Evolutionary conservation across 768 basidiomycete species (phyloP), one percentile per base, ranked within the genome.

Genomic region (Mycena indigotica): DNA sequence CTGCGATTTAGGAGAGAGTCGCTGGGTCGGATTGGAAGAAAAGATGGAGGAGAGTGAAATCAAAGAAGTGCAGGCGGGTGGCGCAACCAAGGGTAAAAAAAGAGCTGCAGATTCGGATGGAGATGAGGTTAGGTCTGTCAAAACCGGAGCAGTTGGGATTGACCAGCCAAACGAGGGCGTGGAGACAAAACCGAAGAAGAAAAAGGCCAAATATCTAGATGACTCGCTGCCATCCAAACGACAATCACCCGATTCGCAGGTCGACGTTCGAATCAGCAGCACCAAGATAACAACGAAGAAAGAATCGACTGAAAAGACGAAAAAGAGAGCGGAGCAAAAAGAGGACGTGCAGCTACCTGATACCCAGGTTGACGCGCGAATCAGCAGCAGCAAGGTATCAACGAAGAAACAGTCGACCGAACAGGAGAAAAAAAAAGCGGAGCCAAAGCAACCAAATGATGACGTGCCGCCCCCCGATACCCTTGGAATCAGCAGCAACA

Each of bases 1-100:
- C 21, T 91, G 89, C 70, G 75, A 80, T 4, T 79, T 97, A n/a
- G 85, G 86, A 28, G 81, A 75, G 13, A 84, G 82, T 5, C 75
- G 87, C 25, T 91, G 88, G 85, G 76, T 79, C 44, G 83, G 81
- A 0, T 65, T 84, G 26, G 69, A 61, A 29, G 68, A 62, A 2
- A 68, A 66, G 21, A 67, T 69, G 26, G 66, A 69, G 5, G 67
- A 58, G 21, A 60, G 53, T 26, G 63, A 67, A 48, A 61, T 59
- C 23, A 60, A 30, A 13, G 64, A 63, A 44, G 60, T 71, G 39
- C 66, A 65, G 62, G 67, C 62, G 55, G 48, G 53, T 17, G 64
- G 55, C 23, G 24, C 54, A 15, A 44, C 55, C 28, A 72, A 71
- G 54, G 69, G 72, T 23, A 72, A 69, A 66, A 79, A 79, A 63